These are phyloP conservation scores for Trametes maxima DNA, from an alignment of 768 basidiomycete genomes.

Conservation along the genomic window DNA sequence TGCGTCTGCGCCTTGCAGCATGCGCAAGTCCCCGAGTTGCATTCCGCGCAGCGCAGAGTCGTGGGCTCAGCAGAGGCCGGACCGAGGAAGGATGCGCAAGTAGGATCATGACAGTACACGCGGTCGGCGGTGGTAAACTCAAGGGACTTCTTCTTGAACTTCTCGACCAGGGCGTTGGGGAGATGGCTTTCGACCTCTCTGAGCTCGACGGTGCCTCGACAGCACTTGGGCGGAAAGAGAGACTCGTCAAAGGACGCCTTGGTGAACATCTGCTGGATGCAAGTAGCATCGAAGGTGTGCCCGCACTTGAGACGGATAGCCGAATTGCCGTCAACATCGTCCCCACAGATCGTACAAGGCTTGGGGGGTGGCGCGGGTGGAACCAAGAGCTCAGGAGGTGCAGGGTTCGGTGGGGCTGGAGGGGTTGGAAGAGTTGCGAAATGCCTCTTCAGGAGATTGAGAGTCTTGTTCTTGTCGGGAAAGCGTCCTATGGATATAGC, in stretches of 20 bases:
- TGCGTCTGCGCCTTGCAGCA: slow-evolving; percentile 53
- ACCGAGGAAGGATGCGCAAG: slow-evolving; percentile 57
- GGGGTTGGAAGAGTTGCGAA: no score
- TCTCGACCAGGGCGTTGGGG: not conserved
- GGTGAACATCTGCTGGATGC: slow-evolving; percentile 28
- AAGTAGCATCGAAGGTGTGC: slow-evolving; percentile 26
- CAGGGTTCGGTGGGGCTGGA: no score
- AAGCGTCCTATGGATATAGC: no score
- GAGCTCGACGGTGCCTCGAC: slow-evolving; percentile 22
- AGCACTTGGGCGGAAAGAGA: slow-evolving; percentile 34
- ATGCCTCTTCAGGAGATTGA: no score
- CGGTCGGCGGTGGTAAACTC: slow-evolving; percentile 51
- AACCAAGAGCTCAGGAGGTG: no score
- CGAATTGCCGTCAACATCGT: not conserved
- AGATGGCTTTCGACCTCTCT: slow-evolving; percentile 18
- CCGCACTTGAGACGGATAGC: slow-evolving; percentile 18
- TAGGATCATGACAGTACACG: slow-evolving; percentile 48
- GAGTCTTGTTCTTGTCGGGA: no score
- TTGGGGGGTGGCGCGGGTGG: not conserved
- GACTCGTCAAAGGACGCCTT: slow-evolving; percentile 29
- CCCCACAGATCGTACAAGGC: slow-evolving; percentile 15
- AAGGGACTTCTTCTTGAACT: slow-evolving; percentile 42
- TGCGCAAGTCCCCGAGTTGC: slow-evolving; percentile 44
- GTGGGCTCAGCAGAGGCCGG: slow-evolving; percentile 30
- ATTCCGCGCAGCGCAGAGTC: slow-evolving; percentile 42